Conservation (phyloP, 768 basidiomycete species). For the Russula lepida region DNA sequence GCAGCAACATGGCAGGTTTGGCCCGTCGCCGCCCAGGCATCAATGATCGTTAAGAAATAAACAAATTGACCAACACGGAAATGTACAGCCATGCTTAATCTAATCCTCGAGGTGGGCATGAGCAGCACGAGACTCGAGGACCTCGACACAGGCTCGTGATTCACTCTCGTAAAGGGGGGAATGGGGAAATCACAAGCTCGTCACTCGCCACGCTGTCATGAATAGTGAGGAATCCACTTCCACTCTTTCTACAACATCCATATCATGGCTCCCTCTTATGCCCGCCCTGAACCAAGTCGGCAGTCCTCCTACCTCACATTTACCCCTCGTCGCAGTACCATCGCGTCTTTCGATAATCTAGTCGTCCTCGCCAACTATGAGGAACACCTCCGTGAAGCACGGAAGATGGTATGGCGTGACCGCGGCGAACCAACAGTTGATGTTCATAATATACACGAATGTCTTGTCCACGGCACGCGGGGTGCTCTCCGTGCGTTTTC, state of each 20-base stretch:
- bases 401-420: slow-evolving; percentile 78
- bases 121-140: neutral
- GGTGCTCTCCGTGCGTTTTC: slow-evolving; percentile 61
- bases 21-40: neutral
- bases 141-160: neutral
- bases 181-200: neutral
- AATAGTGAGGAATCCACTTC: too few relatives aligned
- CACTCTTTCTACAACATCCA: neutral
- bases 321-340: slow-evolving; percentile 35
- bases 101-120: neutral
- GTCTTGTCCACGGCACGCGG: slow-evolving; percentile 57
- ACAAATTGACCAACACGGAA: neutral
- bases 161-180: neutral
- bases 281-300: slow-evolving; percentile 18
- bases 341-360: slow-evolving; percentile 66
- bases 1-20: neutral
- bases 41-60: neutral
- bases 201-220: neutral
- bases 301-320: slow-evolving; percentile 39
- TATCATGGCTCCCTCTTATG: slow-evolving; percentile 2
- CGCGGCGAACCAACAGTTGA: slow-evolving; percentile 71
- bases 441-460: slow-evolving; percentile 51
- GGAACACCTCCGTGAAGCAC: slow-evolving; percentile 60
- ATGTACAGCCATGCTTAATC: neutral
- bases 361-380: slow-evolving; percentile 83